A percentile compares a stretch with the other conserved stretches of the same genome.
Conservation (phyloP, 305 asterid species). For the Fraxinus latifolia region DNA sequence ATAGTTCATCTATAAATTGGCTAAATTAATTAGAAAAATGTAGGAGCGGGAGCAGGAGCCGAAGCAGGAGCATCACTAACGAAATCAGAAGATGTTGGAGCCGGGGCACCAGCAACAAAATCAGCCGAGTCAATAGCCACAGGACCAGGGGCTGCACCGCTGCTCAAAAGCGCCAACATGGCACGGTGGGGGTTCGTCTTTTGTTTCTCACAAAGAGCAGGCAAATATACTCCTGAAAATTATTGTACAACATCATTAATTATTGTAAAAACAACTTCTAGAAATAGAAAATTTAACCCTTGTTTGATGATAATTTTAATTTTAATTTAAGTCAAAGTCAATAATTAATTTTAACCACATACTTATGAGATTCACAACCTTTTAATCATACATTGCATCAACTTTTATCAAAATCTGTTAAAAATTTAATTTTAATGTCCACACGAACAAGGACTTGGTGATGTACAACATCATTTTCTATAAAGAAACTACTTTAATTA, state of each 20-base stretch:
- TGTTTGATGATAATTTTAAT: background rate
- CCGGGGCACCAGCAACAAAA: background rate
- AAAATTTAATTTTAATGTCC: background rate
- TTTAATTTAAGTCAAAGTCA: too few relatives aligned
- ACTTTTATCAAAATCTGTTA: too few relatives aligned
- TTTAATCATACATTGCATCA: too few relatives aligned
- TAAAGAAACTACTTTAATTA: background rate
- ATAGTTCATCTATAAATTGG: background rate
- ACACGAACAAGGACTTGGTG: background rate
- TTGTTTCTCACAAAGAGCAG: slow-evolving; percentile 26
- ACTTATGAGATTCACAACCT: background rate
- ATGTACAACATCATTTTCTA: background rate
- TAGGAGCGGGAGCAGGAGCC: slow-evolving; percentile 2
- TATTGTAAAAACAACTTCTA: background rate
- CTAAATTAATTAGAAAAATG: slow-evolving; percentile 11
- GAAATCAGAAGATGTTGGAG: background rate
- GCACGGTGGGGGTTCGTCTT: slow-evolving; percentile 24
- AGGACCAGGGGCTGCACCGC: slow-evolving; percentile 20
- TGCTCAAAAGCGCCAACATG: slow-evolving; percentile 24
- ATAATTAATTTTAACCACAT: too few relatives aligned
- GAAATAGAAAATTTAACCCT: background rate
- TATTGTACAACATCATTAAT: background rate
- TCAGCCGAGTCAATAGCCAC: background rate
- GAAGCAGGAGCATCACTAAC: background rate
- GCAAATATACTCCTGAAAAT: slow-evolving; percentile 29